Evolutionary conservation across 2,329 filamentous ascomycete species (phyloP).

Genomic region (Colletotrichum destructivum): DNA sequence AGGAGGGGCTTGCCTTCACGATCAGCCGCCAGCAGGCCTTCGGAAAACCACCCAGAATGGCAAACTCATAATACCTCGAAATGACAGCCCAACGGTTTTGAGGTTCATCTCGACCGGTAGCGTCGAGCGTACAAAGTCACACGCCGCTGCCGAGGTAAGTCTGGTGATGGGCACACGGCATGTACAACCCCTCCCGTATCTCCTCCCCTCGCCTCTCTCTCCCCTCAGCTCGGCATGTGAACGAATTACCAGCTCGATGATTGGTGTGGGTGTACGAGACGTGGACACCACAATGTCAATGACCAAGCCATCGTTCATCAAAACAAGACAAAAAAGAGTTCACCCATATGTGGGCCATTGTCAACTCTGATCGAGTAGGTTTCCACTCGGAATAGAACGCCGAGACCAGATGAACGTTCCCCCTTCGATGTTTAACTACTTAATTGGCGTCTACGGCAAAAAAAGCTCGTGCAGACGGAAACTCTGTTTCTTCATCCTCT

Average conservation of each 20-base stretch:
- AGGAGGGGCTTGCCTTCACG: neutral
- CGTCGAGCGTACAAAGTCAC: neutral
- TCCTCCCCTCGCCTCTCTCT: neutral
- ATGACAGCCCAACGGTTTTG: neutral
- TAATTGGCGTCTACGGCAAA: neutral
- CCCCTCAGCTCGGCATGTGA: neutral
- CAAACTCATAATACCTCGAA: neutral
- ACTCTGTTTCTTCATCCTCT: no score
- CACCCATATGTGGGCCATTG: no score
- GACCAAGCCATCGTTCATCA: neutral
- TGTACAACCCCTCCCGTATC: no score
- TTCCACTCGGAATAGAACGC: neutral
- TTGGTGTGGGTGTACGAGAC: neutral
- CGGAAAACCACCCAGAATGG: neutral
- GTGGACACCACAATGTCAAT: neutral
- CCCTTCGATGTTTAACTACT: neutral
- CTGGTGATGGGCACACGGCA: no score
- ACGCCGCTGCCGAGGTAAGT: neutral
- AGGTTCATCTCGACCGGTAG: neutral
- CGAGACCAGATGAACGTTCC: neutral
- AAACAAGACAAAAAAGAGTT: neutral
- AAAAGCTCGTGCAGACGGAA: no score
- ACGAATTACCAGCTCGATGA: neutral
- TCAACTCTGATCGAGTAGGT: neutral
- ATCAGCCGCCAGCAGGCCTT: constrained; percentile 1